Conservation (phyloP, 495 filamentous ascomycete genomes). For the Cairneyella variabilis region DNA sequence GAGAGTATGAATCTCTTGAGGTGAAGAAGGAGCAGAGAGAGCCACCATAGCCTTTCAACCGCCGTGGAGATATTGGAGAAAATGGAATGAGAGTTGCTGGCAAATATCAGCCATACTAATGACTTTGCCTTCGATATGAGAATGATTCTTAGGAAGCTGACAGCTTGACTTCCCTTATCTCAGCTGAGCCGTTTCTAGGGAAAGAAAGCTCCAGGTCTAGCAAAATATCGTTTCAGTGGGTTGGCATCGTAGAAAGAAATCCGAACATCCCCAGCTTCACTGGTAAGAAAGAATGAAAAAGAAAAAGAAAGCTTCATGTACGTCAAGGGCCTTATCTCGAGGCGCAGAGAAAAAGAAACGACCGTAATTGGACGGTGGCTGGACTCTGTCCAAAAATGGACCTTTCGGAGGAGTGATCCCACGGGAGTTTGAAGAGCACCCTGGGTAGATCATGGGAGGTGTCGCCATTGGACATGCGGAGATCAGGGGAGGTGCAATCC, state of each 20-base stretch:
- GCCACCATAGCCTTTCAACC: constrained; percentile 14
- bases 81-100: neutral
- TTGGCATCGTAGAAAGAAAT: neutral
- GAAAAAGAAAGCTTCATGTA: neutral
- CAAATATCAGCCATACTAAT: neutral
- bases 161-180: neutral
- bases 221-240: constrained; percentile 2
- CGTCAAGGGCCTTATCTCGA: constrained; percentile 13
- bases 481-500: neutral
- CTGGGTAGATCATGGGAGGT: neutral
- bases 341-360: neutral
- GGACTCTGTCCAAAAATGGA: neutral
- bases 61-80: neutral
- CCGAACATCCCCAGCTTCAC: constrained; percentile 2
- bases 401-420: neutral
- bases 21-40: constrained; percentile 32
- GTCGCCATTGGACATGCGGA: neutral
- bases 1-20: constrained; percentile 26
- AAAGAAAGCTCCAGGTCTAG: neutral
- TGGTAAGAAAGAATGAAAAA: neutral
- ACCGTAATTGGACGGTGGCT: constrained; percentile 1
- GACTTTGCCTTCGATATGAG: constrained; percentile 3
- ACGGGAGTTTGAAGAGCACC: neutral
- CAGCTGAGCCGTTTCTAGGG: neutral
- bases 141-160: neutral